phyloP scores from a whole-genome alignment of 345 rosid species.

The Physaria fendleri region DNA sequence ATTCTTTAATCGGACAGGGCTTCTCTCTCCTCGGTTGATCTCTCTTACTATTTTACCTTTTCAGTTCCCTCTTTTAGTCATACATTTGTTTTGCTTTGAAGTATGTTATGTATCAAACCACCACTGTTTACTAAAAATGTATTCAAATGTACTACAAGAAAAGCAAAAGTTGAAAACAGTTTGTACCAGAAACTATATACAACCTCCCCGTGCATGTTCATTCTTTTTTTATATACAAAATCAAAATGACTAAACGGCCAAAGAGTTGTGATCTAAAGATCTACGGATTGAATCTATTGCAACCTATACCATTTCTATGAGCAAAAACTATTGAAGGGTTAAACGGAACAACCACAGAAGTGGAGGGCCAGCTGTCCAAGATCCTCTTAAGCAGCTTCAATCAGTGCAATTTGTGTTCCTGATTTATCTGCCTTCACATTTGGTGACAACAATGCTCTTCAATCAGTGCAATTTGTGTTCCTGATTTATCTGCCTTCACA shows the following conservation, averaged over 20 bases:
- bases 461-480: background rate
- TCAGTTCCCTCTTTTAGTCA: background rate
- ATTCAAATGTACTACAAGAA: slow-evolving; percentile 4
- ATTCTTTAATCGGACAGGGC: slow-evolving; percentile 54
- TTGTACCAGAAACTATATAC: slow-evolving; percentile 1
- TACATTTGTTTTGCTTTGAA: slow-evolving; percentile 10
- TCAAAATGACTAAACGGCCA: background rate
- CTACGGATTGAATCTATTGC: background rate
- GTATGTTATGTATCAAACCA: slow-evolving; percentile 18
- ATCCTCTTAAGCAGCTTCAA: slow-evolving; percentile 5
- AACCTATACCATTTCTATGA: background rate
- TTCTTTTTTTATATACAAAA: slow-evolving; percentile 7
- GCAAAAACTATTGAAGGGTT: background rate
- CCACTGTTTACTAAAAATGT: slow-evolving; percentile 7
- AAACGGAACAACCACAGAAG: background rate
- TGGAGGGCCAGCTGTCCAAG: background rate
- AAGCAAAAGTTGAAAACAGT: slow-evolving; percentile 10
- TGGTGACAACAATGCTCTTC: background rate
- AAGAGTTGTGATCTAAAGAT: background rate
- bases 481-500: slow-evolving; percentile 5
- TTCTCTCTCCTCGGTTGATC: slow-evolving; percentile 43
- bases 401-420: background rate
- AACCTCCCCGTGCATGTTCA: slow-evolving; percentile 1
- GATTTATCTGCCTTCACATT: slow-evolving; percentile 2
- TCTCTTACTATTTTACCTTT: background rate